Conservation (phyloP, 2,329 filamentous ascomycete genomes). For the Phaeosphaeriaceae sp. region DNA sequence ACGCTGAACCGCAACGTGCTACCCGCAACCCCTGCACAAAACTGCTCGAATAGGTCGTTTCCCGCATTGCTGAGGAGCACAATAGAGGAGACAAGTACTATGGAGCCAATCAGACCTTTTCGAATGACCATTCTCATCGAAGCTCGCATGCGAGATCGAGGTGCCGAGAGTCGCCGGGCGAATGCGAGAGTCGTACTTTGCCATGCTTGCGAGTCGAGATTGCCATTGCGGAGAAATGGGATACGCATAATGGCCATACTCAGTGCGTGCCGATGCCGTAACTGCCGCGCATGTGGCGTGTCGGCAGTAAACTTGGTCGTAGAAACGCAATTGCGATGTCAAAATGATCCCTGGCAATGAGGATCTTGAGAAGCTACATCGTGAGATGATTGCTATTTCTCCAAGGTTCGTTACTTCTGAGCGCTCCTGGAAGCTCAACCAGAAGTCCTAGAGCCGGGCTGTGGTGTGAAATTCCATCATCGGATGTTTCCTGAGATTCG, state of each 20-base stretch:
- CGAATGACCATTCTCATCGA: conserved; percentile 18
- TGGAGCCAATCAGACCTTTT: conserved; percentile 19
- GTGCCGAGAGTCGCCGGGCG: conserved; percentile 28
- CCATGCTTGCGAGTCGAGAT: conserved; percentile 28
- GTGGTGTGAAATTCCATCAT: background rate
- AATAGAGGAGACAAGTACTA: conserved; percentile 8
- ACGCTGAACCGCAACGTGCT: background rate
- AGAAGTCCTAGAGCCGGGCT: no score
- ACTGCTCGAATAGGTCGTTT: conserved; percentile 15
- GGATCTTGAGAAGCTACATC: no score
- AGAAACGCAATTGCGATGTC: no score
- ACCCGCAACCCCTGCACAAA: conserved; percentile 11
- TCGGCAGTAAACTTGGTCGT: background rate
- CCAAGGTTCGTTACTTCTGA: no score
- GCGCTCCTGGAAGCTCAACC: no score
- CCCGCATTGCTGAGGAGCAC: conserved; percentile 16
- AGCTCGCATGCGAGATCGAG: conserved; percentile 12
- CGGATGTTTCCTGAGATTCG: background rate
- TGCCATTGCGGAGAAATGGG: conserved; percentile 33
- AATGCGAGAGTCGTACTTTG: conserved; percentile 29
- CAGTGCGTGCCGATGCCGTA: conserved; percentile 6
- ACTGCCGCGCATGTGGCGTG: conserved; percentile 1
- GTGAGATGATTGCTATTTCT: no score
- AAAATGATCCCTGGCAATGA: no score
- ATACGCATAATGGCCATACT: background rate